Conservation (phyloP, 2,329 filamentous ascomycete genomes). For the Beauveria medogensis region DNA sequence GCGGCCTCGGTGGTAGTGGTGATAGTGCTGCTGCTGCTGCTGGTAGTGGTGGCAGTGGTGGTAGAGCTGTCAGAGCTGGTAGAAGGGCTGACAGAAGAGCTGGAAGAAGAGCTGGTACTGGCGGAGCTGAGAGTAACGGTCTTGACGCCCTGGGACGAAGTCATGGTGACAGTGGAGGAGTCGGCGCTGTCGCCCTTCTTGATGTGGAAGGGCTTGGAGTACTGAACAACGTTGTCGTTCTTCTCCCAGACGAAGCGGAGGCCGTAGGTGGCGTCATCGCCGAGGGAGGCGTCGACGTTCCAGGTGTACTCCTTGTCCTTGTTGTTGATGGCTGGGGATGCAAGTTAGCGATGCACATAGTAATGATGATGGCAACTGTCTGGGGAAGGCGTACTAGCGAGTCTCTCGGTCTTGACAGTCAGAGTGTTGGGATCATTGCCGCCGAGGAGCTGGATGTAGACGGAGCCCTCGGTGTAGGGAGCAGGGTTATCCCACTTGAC, state of each 20-base stretch:
- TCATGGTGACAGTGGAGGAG: slow-evolving; percentile 23
- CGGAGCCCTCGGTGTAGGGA: slow-evolving; percentile 32
- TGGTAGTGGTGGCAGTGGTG: slow-evolving; percentile 3
- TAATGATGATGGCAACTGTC: neutral
- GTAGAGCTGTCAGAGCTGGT: slow-evolving; percentile 17
- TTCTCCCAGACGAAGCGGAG: slow-evolving; percentile 44
- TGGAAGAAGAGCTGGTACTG: slow-evolving; percentile 8
- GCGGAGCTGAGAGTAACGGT: slow-evolving; percentile 22
- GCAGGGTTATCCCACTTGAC: slow-evolving; percentile 42
- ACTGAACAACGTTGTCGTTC: slow-evolving; percentile 47
- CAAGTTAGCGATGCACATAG: neutral
- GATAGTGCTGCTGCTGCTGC: slow-evolving; percentile 11
- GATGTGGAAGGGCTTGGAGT: slow-evolving; percentile 54
- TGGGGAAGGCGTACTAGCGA: slow-evolving; percentile 42
- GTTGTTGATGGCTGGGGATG: slow-evolving; percentile 30
- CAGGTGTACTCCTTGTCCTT: slow-evolving; percentile 38
- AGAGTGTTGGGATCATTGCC: slow-evolving; percentile 38
- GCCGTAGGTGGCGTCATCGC: slow-evolving; percentile 44
- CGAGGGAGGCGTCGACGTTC: slow-evolving; percentile 39
- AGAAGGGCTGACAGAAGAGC: slow-evolving; percentile 11
- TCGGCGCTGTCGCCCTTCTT: slow-evolving; percentile 19
- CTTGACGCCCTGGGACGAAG: slow-evolving; percentile 22
- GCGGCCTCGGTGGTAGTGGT: slow-evolving; percentile 4
- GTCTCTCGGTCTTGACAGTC: slow-evolving; percentile 26
- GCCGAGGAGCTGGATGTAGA: slow-evolving; percentile 48